Evolutionary conservation across 2,329 filamentous ascomycete species (phyloP), one percentile per base, ranked within the genome.

Genomic region (Gaeumannomyces tritici): DNA sequence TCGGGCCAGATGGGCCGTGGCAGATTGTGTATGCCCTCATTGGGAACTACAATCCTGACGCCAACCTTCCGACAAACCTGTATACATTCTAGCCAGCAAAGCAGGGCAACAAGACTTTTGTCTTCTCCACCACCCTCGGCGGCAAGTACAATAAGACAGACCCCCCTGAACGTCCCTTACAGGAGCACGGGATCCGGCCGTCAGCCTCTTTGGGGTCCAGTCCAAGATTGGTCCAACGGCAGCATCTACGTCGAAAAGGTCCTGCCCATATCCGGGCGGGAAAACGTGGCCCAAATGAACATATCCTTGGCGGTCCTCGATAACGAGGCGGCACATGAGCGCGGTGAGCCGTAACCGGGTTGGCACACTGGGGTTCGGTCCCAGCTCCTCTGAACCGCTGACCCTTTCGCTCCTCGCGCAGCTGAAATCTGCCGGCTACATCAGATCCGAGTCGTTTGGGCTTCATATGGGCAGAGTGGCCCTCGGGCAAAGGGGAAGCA

Each of bases 401-500:
- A 21, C n/a, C 11, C 61, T 33, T 2, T 60, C 61, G 11, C 24
- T 65, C 28, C 54, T 67, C 51, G 28, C 69, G 62, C 61, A 67
- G 68, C 57, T 67, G 59, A 65, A 66, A 21, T n/a, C 15, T 0
- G n/a, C 35, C 1, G 62, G 62, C 27, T 21, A 61, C 11, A 70
- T 69, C 29, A 63, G 67, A 1, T 72, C 70, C 0, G 68, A 64
- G n/a, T 71, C 69, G 1, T 74, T 70, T 55, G 67, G 68, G 15
- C 64, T 75, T 55, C 73, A 75, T 31, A 65, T 74, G 24, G 73
- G 73, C 4, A 73, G 72, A n/a, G 73, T 65, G 0, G 58, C 68
- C 1, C 67, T 71, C 26, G 59, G 64, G 4, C 69, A 71, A 54
- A 60, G 61, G 1, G 73, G 71, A 0, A 73, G 71, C 2, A 64